Percentiles rank a stretch among this genome's conserved stretches.
These are phyloP conservation scores for Kregervanrija fluxuum DNA, from an alignment of 805 yeast genomes.

Conservation along the genomic window DNA sequence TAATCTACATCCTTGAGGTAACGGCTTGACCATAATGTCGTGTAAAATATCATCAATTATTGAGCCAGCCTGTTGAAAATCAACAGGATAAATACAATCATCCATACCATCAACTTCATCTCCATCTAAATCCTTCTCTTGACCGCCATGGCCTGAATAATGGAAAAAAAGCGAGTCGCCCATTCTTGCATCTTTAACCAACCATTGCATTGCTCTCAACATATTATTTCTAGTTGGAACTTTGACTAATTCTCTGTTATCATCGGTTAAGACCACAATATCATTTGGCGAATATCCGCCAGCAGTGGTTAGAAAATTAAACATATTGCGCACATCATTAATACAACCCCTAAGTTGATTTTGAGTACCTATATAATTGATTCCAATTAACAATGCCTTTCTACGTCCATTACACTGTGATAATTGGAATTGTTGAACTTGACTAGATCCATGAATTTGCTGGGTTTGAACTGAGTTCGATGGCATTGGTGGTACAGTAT, in stretches of 20 bases:
- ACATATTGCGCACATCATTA: conserved; percentile 61
- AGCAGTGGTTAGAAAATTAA: conserved; percentile 24
- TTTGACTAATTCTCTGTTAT: conserved; percentile 35
- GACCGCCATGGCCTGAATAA: conserved; percentile 85
- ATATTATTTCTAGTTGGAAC: conserved; percentile 67
- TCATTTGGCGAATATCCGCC: conserved; percentile 47
- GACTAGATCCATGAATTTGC: conserved; percentile 28
- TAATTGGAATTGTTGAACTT: conserved; percentile 35
- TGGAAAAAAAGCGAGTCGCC: conserved; percentile 78
- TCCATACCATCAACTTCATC: conserved; percentile 31
- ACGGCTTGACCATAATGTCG: conserved; percentile 58
- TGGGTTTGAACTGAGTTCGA: conserved; percentile 14
- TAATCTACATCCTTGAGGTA: conserved; percentile 66
- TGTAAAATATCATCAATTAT: conserved; percentile 73
- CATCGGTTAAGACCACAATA: conserved; percentile 56
- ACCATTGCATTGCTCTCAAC: conserved; percentile 75
- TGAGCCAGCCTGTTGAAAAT: conserved; percentile 55
- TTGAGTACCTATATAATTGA: conserved; percentile 62
- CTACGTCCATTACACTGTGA: conserved; percentile 65
- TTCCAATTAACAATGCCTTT: conserved; percentile 73
- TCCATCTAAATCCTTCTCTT: conserved; percentile 46
- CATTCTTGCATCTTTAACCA: conserved; percentile 62
- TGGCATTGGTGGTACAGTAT: conserved; percentile 18
- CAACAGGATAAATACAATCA: conserved; percentile 32
- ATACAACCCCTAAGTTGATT: conserved; percentile 70